A percentile compares a stretch with the other conserved stretches of the same genome.
Conservation (phyloP, 139 green algal species). For the Pleodorina starrii region DNA sequence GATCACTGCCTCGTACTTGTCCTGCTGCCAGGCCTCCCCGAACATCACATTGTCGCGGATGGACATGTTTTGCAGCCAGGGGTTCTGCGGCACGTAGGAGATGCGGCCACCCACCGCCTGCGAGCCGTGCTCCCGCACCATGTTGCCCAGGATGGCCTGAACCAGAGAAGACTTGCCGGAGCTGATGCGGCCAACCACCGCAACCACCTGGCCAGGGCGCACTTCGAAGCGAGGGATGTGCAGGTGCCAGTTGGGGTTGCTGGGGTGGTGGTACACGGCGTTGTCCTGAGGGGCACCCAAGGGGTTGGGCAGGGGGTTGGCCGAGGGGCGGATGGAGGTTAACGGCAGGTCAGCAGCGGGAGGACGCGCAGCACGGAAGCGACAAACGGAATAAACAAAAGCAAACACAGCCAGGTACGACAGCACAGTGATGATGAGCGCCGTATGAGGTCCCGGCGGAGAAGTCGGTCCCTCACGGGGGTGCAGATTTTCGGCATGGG, state of each 20-base stretch:
- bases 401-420: no score
- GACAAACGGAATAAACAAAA: no score
- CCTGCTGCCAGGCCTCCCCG: constrained; percentile 59
- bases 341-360: no score
- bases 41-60: constrained; percentile 78
- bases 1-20: constrained; percentile 64
- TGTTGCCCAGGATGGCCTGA: no score
- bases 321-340: neutral
- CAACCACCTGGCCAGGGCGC: constrained; percentile 64
- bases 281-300: constrained; percentile 58
- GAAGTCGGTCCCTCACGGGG: no score
- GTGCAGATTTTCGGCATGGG: no score
- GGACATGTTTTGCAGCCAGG: constrained; percentile 79
- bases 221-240: constrained; percentile 57
- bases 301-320: neutral
- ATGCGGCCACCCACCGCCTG: constrained; percentile 50
- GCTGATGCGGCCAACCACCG: constrained; percentile 71
- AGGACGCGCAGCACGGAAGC: no score
- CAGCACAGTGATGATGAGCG: no score
- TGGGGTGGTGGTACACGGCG: constrained; percentile 64
- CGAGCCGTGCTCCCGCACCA: constrained; percentile 54
- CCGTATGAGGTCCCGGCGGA: no score
- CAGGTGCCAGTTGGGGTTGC: constrained; percentile 59
- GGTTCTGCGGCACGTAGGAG: constrained; percentile 64
- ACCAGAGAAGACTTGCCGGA: constrained; percentile 66